A percentile compares a stretch with the other conserved stretches of the same genome.
Conservation (phyloP, 2,329 filamentous ascomycete species). For the Fusarium torulosum region DNA sequence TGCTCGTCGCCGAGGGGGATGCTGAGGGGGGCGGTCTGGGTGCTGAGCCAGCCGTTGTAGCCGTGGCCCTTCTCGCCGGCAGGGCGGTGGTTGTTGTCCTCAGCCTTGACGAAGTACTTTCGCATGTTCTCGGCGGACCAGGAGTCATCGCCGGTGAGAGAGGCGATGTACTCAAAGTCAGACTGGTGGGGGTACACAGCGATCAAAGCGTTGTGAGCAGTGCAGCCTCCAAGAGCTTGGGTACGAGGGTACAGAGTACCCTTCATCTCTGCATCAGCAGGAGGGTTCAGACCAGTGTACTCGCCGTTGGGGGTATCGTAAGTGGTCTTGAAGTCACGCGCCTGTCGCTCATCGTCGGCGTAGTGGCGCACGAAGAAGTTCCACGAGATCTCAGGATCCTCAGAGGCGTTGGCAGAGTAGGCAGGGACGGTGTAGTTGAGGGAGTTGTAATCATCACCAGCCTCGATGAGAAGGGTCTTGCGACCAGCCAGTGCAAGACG, state of each 20-base stretch:
- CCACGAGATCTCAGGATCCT: constrained; percentile 69
- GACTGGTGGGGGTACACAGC: constrained; percentile 68
- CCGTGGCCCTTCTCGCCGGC: constrained; percentile 35
- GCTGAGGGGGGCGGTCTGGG: constrained; percentile 36
- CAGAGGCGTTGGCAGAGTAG: constrained; percentile 64
- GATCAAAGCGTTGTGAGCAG: constrained; percentile 72
- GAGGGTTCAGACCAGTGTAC: constrained; percentile 62
- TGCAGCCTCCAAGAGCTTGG: constrained; percentile 63
- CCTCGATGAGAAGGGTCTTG: constrained; percentile 71
- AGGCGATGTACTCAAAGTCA: constrained; percentile 70
- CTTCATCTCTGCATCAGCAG: constrained; percentile 55
- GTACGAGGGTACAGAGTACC: constrained; percentile 63
- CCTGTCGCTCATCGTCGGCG: constrained; percentile 63
- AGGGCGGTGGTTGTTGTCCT: constrained; percentile 64
- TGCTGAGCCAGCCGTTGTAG: constrained; percentile 41
- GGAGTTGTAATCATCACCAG: constrained; percentile 68
- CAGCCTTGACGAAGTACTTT: constrained; percentile 67
- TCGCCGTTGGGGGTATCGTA: constrained; percentile 65
- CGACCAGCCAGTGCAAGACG: constrained; percentile 70
- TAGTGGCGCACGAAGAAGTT: constrained; percentile 75
- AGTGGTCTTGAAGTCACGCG: constrained; percentile 69
- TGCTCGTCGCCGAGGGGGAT: constrained; percentile 33
- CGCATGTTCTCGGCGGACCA: constrained; percentile 72
- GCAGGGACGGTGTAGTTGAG: constrained; percentile 67
- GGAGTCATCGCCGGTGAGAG: constrained; percentile 69